Base-by-base conservation (phyloP, 2,329 filamentous ascomycete genomes). In the Trichothecium roseum region DNA sequence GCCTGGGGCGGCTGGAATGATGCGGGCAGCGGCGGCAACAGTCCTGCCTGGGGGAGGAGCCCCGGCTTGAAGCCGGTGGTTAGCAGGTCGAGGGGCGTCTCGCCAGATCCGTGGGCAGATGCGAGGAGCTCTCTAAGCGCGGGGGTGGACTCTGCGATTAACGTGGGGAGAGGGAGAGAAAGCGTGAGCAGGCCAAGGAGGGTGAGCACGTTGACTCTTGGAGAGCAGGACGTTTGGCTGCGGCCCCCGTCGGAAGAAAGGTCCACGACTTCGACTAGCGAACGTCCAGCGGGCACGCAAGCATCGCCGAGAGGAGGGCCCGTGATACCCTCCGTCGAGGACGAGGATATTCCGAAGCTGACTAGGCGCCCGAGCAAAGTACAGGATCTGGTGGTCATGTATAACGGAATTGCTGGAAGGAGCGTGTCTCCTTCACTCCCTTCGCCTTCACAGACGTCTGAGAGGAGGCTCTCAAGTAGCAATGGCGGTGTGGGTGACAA, bases 381-480 rank as follows among this genome's bases (percentile, higher is more conserved):
- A 3, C 65, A 68, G 36, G 63, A 65, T 32, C 51, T 73, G 17
- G 69, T 72, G 22, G 60, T 60, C 16, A 62, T 66, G 54, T 71
- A 61, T 33, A 68, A 76, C 39, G 64, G 60, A 3, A 56, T 72
- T 10, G 44, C 53, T 1, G 56, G 43, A 35, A 38, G 44, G n/a
- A 46, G 29, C 13, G 37, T 34, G 8, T 37, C 37, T 12, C 36
- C 45, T 10, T 22, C 22, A n/a, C n/a, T n/a, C n/a, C n/a, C n/a
- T n/a, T n/a, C n/a, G n/a, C n/a, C n/a, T n/a, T n/a, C n/a, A n/a
- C n/a, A n/a, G n/a, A n/a, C n/a, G n/a, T n/a, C n/a, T n/a, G n/a
- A n/a, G n/a, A n/a, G n/a, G n/a, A n/a, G n/a, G n/a, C n/a, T n/a
- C n/a, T n/a, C n/a, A n/a, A n/a, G n/a, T n/a, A n/a, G 37, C 7